These are phyloP conservation scores for Candida insectalens DNA, from an alignment of 805 yeast genomes.

Conservation along the genomic window DNA sequence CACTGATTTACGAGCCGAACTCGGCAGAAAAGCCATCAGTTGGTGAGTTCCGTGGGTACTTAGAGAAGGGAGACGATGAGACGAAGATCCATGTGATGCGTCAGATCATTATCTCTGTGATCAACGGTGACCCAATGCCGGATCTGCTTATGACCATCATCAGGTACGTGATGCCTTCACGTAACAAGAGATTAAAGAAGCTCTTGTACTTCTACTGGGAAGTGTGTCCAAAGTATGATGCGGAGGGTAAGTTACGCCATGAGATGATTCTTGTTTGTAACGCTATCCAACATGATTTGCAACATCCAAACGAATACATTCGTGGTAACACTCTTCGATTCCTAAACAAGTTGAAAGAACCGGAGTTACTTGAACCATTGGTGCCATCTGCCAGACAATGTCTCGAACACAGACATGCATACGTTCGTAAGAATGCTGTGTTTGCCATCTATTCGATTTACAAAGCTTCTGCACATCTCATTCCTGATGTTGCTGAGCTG, in stretches of 20 bases:
- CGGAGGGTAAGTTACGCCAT: constrained; percentile 86
- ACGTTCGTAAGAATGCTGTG: constrained; percentile 94
- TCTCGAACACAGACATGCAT: constrained; percentile 93
- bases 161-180: constrained; percentile 95
- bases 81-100: constrained; percentile 87
- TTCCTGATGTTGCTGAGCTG: constrained; percentile 93
- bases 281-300: constrained; percentile 93
- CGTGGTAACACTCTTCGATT: constrained; percentile 93
- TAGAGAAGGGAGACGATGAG: constrained; percentile 87
- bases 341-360: constrained; percentile 81
- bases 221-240: constrained; percentile 85
- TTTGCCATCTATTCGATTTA: constrained; percentile 81
- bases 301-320: constrained; percentile 95
- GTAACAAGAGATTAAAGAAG: constrained; percentile 82
- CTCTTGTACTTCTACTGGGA: constrained; percentile 95
- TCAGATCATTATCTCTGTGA: constrained; percentile 71
- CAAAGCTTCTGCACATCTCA: constrained; percentile 72
- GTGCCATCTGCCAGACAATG: constrained; percentile 89
- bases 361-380: constrained; percentile 89
- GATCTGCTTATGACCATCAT: constrained; percentile 93
- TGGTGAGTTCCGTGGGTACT: constrained; percentile 62
- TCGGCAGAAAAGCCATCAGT: constrained; percentile 52
- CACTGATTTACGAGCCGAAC: constrained; percentile 72
- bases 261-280: constrained; percentile 98
- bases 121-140: constrained; percentile 89